Evolutionary conservation across 768 basidiomycete species (phyloP).

Genomic region (Phallus indusiatus): DNA sequence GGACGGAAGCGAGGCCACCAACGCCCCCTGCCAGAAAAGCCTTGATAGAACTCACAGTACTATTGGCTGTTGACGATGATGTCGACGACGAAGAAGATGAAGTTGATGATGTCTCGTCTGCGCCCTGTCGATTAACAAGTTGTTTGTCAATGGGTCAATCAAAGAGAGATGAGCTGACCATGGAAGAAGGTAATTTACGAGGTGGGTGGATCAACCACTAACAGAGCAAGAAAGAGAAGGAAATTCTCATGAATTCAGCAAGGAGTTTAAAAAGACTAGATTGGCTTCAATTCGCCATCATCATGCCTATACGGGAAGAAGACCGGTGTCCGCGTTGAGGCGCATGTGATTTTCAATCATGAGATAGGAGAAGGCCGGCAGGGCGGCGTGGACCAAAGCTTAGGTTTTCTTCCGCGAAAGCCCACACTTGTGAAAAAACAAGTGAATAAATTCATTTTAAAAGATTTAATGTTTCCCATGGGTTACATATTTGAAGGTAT

Average conservation of each 20-base stretch:
- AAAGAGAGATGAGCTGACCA: background rate
- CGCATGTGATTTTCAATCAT: background rate
- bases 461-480: too few relatives aligned
- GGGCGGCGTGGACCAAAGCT: too few relatives aligned
- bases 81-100: background rate
- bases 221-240: background rate
- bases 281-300: background rate
- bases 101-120: background rate
- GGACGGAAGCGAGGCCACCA: conserved; percentile 79
- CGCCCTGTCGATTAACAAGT: background rate
- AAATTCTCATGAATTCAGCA: background rate
- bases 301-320: too few relatives aligned
- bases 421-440: too few relatives aligned
- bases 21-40: conserved; percentile 91
- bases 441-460: too few relatives aligned
- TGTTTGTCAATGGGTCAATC: background rate
- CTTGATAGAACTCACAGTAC: conserved; percentile 43
- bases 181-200: background rate
- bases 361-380: too few relatives aligned
- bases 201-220: background rate
- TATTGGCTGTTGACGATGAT: background rate
- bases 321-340: background rate
- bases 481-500: too few relatives aligned
- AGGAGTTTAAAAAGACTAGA: background rate
- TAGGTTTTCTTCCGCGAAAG: too few relatives aligned